Evolutionary conservation across 108 stramenopile genomes (phyloP).

Genomic region (Pseudonitzschia delicatissima): DNA sequence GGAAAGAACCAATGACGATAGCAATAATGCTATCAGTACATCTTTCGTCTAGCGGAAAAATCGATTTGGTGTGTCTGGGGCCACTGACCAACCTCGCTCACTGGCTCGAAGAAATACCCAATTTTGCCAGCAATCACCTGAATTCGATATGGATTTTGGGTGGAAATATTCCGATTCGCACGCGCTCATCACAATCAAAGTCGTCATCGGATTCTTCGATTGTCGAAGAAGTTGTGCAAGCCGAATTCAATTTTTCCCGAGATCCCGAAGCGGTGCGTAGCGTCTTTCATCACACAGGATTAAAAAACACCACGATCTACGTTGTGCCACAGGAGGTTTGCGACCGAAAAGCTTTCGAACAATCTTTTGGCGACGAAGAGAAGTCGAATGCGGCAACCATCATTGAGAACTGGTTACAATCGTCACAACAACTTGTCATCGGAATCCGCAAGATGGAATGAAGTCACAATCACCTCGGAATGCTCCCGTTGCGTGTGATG

Average conservation of each 20-base stretch:
- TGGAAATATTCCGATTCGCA: background rate
- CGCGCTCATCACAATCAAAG: background rate
- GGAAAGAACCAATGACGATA: background rate
- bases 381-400: background rate
- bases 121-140: background rate
- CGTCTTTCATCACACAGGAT: background rate
- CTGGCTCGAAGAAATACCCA: background rate
- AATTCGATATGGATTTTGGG: constrained; percentile 4
- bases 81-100: constrained; percentile 4
- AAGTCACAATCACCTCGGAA: background rate
- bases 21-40: background rate
- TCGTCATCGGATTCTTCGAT: background rate
- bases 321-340: constrained; percentile 3
- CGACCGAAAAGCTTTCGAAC: background rate
- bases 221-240: background rate
- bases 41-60: background rate
- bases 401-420: background rate
- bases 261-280: constrained; percentile 2
- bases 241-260: constrained; percentile 4
- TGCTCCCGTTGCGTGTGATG: background rate
- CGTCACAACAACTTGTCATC: background rate
- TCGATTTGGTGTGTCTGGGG: constrained; percentile 3
- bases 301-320: background rate
- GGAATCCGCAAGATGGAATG: background rate
- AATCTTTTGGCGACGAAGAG: background rate